These are phyloP conservation scores for Rhodamnia rubescens DNA, from an alignment of 345 rosid genomes.

Conservation along the genomic window DNA sequence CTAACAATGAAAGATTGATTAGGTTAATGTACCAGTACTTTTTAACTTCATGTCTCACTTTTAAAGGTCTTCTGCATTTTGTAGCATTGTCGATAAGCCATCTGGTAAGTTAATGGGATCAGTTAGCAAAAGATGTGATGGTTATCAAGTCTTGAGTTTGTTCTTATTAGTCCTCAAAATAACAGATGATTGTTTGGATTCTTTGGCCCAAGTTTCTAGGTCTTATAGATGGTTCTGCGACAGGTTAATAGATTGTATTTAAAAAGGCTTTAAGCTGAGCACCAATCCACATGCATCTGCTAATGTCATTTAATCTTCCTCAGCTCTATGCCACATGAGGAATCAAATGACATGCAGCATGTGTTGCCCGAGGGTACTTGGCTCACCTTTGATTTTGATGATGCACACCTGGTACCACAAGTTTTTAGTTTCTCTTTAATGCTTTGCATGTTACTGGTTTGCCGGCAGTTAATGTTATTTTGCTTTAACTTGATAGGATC, in stretches of 20 bases:
- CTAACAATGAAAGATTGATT: not conserved
- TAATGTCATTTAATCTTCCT: conserved; percentile 5
- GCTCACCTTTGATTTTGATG: conserved; percentile 71
- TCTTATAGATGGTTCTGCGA: not conserved
- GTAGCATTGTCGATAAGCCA: not conserved
- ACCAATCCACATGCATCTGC: not conserved
- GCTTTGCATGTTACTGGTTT: not conserved
- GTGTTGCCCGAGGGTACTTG: conserved; percentile 67
- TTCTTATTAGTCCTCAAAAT: not conserved
- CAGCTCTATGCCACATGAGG: conserved; percentile 43
- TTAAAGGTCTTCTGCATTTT: not conserved
- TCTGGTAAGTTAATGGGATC: not conserved
- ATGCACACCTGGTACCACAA: conserved; percentile 65
- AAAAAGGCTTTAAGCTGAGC: not conserved
- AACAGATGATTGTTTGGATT: not conserved
- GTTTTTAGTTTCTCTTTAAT: not conserved
- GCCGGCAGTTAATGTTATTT: not conserved
- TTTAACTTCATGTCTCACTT: not conserved
- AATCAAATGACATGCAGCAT: conserved; percentile 31
- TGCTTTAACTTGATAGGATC: conserved; percentile 39
- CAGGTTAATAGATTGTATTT: not conserved
- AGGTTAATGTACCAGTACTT: not conserved
- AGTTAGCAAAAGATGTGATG: not conserved
- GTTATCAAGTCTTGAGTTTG: not conserved
- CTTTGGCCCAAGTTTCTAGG: not conserved